A percentile compares a stretch with the other conserved stretches of the same genome.
phyloP scores from a whole-genome alignment of 2,329 filamentous ascomycete genomes.

The Hymenotorrendiella dingleyae region DNA sequence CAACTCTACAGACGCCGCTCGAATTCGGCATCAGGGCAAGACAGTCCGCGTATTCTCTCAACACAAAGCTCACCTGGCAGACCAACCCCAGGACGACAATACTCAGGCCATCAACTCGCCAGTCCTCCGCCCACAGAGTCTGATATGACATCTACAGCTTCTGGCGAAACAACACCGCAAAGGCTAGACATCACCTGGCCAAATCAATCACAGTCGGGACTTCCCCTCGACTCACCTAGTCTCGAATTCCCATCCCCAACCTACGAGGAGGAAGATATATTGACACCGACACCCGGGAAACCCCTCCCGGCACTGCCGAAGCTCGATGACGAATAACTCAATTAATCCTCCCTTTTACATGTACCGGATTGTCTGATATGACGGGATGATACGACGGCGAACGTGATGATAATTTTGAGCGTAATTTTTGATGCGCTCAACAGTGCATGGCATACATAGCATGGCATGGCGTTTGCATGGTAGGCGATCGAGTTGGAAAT shows the following conservation, averaged over 20 bases:
- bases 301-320: no score
- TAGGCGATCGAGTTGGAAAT: no score
- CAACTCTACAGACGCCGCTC: not conserved
- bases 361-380: no score
- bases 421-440: no score
- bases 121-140: not conserved
- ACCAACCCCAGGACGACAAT: not conserved
- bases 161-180: not conserved
- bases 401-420: no score
- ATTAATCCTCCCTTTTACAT: no score
- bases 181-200: not conserved
- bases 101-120: not conserved
- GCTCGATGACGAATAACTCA: no score
- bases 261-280: not conserved
- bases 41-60: not conserved
- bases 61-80: not conserved
- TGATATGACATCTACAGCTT: not conserved
- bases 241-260: constrained; percentile 10
- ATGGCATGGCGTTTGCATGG: no score
- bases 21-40: not conserved
- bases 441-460: no score
- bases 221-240: constrained; percentile 1
- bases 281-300: no score
- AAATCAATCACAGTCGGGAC: not conserved
- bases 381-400: no score